Conservation (phyloP, 345 rosid genomes). For the Linum usitatissimum region DNA sequence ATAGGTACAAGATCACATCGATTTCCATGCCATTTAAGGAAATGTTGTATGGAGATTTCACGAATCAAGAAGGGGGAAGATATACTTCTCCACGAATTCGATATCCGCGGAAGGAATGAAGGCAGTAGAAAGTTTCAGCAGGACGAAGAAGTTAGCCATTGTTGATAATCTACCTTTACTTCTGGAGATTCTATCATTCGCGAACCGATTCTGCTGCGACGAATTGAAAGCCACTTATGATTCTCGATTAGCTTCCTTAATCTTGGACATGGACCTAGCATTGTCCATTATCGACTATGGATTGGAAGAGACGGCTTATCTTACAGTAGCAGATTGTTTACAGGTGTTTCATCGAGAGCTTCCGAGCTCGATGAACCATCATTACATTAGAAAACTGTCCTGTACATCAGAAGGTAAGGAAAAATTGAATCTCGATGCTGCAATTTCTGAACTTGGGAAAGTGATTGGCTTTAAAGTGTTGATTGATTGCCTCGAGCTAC, state of each 20-base stretch:
- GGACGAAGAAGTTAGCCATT: constrained; percentile 45
- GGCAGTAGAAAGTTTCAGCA: constrained; percentile 61
- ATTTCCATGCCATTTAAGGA: constrained; percentile 62
- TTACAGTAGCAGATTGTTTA: constrained; percentile 80
- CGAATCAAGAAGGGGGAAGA: constrained; percentile 58
- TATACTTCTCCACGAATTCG: constrained; percentile 56
- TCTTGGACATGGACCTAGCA: constrained; percentile 50
- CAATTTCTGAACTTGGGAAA: constrained; percentile 68
- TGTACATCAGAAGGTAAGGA: constrained; percentile 55
- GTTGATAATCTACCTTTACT: constrained; percentile 29
- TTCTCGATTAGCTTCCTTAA: constrained; percentile 50
- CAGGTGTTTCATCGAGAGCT: constrained; percentile 75
- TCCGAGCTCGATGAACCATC: constrained; percentile 55
- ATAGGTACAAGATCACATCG: constrained; percentile 52
- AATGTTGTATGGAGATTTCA: constrained; percentile 72
- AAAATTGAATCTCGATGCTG: constrained; percentile 51
- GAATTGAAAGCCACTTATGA: constrained; percentile 78
- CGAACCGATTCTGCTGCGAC: constrained; percentile 76
- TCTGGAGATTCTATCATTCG: constrained; percentile 71
- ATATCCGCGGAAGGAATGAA: constrained; percentile 60
- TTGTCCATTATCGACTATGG: constrained; percentile 65
- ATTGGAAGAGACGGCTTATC: constrained; percentile 58
- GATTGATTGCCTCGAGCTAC: constrained; percentile 77
- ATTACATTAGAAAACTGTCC: constrained; percentile 48
- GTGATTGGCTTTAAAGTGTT: constrained; percentile 66